Evolutionary conservation across 1,284 basidiomycete genomes (phyloP), one percentile per base, ranked within the genome.

Genomic region (Apiotrichum domesticum): DNA sequence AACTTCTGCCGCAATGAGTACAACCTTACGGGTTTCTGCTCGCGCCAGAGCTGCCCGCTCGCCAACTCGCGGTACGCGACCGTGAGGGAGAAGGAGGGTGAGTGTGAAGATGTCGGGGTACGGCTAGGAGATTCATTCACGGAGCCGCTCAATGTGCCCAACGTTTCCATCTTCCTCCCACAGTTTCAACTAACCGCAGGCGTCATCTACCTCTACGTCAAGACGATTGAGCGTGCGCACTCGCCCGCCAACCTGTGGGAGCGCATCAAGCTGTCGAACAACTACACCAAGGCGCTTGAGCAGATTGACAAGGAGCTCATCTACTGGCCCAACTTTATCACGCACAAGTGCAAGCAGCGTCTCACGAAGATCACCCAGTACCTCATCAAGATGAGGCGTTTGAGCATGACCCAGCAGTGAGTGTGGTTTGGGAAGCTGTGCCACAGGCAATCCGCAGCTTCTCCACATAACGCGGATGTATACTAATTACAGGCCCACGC

Each of bases 321-420:
- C 46, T 93, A 98, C 77, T 98, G 96, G 96, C 94, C 94, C 9
- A 95, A 93, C 68, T 98, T 96, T 75, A 86, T 87, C 55, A 89
- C 92, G 57, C 96, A 98, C 80, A 98, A 98, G 79, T 97, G 95
- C 82, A 99, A 98, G 81, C 96, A 99, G 78, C 85, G 96, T 51
- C 83, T 97, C 41, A 99, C 96, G 14, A 98, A 98, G 80, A 98
- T 99, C 67, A 98, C 95, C 0, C 96, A 99, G 76, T 98, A 98
- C 72, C 83, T 98, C 62, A 98, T 98, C 78, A 96, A 97, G 80
- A 93, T 98, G 89, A 83, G 96, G 58, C 85, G 90, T 44, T 79
- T 97, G 67, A 88, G 87, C 68, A 81, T 95, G 60, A 86, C 90
- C 55, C 86, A 95, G 76, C 87, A 93, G 92, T 94, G 61, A 67